These are phyloP conservation scores for Talaromyces sp. DNA, from an alignment of 2,329 filamentous ascomycete genomes.

Conservation along the genomic window DNA sequence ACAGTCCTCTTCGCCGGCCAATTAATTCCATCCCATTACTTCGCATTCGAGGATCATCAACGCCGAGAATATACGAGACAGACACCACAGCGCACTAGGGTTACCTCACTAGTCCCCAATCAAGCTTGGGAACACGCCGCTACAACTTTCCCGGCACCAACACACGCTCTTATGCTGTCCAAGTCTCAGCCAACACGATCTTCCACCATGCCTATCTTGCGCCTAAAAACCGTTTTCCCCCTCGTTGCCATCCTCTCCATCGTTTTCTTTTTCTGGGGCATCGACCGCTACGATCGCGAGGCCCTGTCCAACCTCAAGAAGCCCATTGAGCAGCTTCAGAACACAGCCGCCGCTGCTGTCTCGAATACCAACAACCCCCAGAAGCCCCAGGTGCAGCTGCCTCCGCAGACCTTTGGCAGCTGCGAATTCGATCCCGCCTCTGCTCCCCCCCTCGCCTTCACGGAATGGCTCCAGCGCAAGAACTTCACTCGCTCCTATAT, in stretches of 20 bases:
- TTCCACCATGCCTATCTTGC: conserved; percentile 35
- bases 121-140: not conserved
- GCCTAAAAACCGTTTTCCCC: conserved; percentile 36
- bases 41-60: too few species aligned
- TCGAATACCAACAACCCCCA: not conserved
- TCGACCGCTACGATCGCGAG: conserved; percentile 36
- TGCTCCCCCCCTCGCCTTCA: conserved; percentile 32
- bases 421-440: conserved; percentile 33
- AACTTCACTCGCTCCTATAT: conserved; percentile 42
- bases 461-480: conserved; percentile 40
- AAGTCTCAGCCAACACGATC: conserved; percentile 14
- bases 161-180: conserved; percentile 5
- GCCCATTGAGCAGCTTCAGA: conserved; percentile 25
- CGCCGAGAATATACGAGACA: too few species aligned
- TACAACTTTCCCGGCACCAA: too few species aligned
- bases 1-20: not conserved
- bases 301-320: conserved; percentile 33
- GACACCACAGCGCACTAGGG: too few species aligned
- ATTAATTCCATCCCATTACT: not conserved
- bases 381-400: conserved; percentile 20
- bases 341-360: not conserved
- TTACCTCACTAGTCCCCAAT: not conserved
- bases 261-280: conserved; percentile 36
- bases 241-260: conserved; percentile 35
- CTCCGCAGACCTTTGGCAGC: conserved; percentile 17